Evolutionary conservation across 1,139 yeast genomes (phyloP), one percentile per base, ranked within the genome.

Genomic region (Suhomyces taliae): DNA sequence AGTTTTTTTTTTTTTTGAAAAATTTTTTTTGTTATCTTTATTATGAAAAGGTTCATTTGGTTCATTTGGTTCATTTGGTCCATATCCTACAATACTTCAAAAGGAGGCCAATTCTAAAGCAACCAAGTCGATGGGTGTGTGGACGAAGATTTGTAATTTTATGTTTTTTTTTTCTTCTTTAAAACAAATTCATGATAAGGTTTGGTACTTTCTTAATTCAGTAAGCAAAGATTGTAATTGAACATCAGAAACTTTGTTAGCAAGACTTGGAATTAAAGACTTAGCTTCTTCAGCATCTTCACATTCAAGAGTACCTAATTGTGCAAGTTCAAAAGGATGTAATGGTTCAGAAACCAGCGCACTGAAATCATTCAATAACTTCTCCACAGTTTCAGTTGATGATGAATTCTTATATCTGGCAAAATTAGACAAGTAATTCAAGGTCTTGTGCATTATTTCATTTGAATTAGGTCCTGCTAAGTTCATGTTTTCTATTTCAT

Each of bases 271-370:
- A 52, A 93, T 86, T 61, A 93, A 76, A 27, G 97, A 89, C 68
- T 90, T 89, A 32, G 98, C 98, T 72, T 93, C 99, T 62, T 93
- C 99, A 7, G 96, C 91, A 56, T 93, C 98, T 63, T 93, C 99
- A 68, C 97, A 91, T 37, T 95, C 90, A 54, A 93, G 75, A 2
- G 96, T 89, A 0, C 98, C 97, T 52, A 93, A 75, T 68, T 93
- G 99, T 0, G 99, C 97, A 46, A 90, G 76, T 69, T 93, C 99
- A 66, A 93, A 95, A 2, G 99, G 98, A 70, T 93, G 99, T 59
- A 93, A 72, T 34, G 84, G 84, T 43, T 76, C 78, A 7, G 68
- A 53, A 4, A 76, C 73, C 61, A 79, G 83, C 44, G 79, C 82
- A 43, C 88, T 82, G 47, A 90, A 81, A 59, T 75, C 79, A 51